Base-by-base conservation (phyloP, 192 early-diverging fungal genomes). In the Podila horticola region DNA sequence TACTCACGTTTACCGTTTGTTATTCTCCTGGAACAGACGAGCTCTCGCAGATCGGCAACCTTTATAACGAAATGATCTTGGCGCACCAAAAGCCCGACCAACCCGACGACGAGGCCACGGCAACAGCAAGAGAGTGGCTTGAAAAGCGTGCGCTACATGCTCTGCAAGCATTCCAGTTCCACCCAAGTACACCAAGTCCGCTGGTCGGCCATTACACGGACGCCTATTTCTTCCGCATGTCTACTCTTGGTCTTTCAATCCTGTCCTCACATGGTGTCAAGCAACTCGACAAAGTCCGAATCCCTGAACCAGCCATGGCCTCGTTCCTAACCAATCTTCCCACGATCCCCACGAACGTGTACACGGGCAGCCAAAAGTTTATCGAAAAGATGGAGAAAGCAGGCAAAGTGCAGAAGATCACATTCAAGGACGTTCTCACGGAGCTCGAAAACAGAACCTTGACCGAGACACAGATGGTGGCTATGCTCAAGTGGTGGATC, bases 401-500 rank as follows among this genome's bases (percentile, higher is more conserved):
- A n/a, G 83, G 82, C 1, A 36, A 88, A 30, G 64, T 96, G 5
- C 75, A 82, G 26, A 69, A 75, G 2, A 50, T 96, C 22, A 75
- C 84, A 0, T 75, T 95, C 22, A 58, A 75, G 1, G 96, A 97
- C 74, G 84, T 96, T 0, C 68, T 92, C 13, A 58, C 51, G 5
- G 95, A 97, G 67, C 74, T 97, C 0, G 75, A 84, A 31, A 85
- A 69, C 52, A 71, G 92, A 5, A 86, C 86, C 8, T 67, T 95
- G 4, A 75, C 83, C 11, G 72, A 74, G 26, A 63, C 70, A 2
- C 94, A 97, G 74, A 88, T 91, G 77, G 75, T 91, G 0, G 87
- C 87, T 0, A 84, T 94, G 57, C 74, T 97, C 71, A 86, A 88
- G 69, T 97, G 96, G 96, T 95, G 91, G 92, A 84, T 92, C 15